A percentile compares a stretch with the other conserved stretches of the same genome.
phyloP scores from a whole-genome alignment of 73 alveolate species.

The Paramecium sexaurelia region DNA sequence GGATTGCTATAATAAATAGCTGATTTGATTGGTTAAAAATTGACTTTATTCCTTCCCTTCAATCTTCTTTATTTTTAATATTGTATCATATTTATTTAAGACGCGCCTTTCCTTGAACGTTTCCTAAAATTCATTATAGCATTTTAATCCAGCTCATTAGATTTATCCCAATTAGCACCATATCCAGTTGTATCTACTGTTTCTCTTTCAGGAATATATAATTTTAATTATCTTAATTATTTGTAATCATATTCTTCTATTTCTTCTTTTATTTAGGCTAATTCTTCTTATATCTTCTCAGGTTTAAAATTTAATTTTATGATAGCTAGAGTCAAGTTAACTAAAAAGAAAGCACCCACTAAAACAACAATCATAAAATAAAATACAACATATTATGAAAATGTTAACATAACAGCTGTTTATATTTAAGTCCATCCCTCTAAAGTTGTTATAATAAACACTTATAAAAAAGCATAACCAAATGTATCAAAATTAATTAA shows the following conservation, averaged over 20 bases:
- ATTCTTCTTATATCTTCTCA: conserved; percentile 78
- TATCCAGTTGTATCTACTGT: neutral
- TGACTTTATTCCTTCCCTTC: neutral
- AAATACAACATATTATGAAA: conserved; percentile 64
- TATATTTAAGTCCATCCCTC: conserved; percentile 84
- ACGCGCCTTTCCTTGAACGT: neutral
- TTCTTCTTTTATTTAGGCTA: neutral
- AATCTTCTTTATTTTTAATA: neutral
- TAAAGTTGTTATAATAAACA: conserved; percentile 69
- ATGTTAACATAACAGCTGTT: conserved; percentile 68
- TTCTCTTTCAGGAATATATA: conserved; percentile 28
- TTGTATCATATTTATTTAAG: neutral
- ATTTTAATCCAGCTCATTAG: neutral
- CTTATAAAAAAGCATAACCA: conserved; percentile 70
- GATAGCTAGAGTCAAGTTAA: conserved; percentile 91
- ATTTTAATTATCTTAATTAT: conserved; percentile 12
- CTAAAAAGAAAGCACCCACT: conserved; percentile 89
- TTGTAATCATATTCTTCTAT: neutral
- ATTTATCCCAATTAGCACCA: neutral
- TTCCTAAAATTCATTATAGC: neutral
- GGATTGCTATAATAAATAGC: conserved; percentile 31
- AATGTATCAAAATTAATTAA: conserved; percentile 87
- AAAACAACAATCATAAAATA: conserved; percentile 84
- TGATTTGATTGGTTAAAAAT: conserved; percentile 3
- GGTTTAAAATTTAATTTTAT: conserved; percentile 92